Conservation (phyloP, 768 basidiomycete species). For the Tricholoma saponaceum region DNA sequence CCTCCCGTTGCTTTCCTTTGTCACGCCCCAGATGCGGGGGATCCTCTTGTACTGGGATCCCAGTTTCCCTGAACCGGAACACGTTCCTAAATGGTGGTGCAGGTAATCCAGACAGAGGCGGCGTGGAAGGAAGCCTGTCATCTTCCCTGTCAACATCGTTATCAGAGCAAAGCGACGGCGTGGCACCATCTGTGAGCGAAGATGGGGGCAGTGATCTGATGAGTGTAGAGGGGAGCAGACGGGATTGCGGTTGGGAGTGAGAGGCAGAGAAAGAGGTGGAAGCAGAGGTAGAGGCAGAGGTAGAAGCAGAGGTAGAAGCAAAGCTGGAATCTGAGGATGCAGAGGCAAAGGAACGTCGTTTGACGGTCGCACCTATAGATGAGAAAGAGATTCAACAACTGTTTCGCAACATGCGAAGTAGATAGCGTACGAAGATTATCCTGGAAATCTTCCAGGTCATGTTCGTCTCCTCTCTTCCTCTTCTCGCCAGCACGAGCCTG, state of each 20-base stretch:
- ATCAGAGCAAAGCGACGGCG: slow-evolving; percentile 75
- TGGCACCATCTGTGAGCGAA: slow-evolving; percentile 37
- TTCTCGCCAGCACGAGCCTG: slow-evolving; percentile 23
- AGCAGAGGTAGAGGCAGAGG: slow-evolving; percentile 18
- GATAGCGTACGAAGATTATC: slow-evolving; percentile 29
- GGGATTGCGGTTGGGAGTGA: slow-evolving; percentile 18
- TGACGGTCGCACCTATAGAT: slow-evolving; percentile 23
- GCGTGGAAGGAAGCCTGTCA: slow-evolving; percentile 50
- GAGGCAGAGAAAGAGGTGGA: slow-evolving; percentile 15
- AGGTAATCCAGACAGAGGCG: slow-evolving; percentile 23
- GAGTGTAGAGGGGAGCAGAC: slow-evolving; percentile 12
- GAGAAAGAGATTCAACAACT: not conserved
- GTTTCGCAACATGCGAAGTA: not conserved
- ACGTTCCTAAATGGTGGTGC: slow-evolving; percentile 18
- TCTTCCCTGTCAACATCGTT: slow-evolving; percentile 51
- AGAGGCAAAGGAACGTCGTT: slow-evolving; percentile 30
- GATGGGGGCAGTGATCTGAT: slow-evolving; percentile 18
- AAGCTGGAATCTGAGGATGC: slow-evolving; percentile 25
- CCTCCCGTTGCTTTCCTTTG: slow-evolving; percentile 9
- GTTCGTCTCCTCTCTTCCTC: slow-evolving; percentile 30
- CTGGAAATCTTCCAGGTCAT: slow-evolving; percentile 21
- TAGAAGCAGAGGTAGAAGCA: slow-evolving; percentile 18
- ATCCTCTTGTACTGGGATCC: slow-evolving; percentile 12
- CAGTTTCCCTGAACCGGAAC: slow-evolving; percentile 14
- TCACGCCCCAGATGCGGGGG: not conserved